Evolutionary conservation across 176 grass and related monocot species (phyloP), one percentile per base, ranked within the genome.

Genomic region (Juncus effusus): DNA sequence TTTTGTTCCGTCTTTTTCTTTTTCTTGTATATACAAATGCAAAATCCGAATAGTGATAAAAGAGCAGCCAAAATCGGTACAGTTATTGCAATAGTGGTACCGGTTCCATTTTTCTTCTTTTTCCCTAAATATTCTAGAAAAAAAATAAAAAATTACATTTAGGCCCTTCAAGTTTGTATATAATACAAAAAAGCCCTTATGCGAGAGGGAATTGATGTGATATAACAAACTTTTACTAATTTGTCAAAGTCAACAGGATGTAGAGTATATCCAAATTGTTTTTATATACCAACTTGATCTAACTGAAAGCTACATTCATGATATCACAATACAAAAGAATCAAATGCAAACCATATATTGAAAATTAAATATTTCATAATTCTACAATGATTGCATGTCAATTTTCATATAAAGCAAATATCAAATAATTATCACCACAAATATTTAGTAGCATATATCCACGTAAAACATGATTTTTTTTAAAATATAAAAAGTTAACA

Each of bases 121-220:
- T 54, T 63, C 19, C 51, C 77, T 84, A 73, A 60, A 74, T 15
- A 60, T 70, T 67, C 50, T 40, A 79, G 0, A 37, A 42, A 16
- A 14, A 38, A n/a, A 42, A 53, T 7, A 69, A 16, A 1, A 41
- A 10, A 42, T 72, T 3, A 45, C 68, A 45, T 39, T 54, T 56
- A 72, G 39, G 36, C 3, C 36, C 51, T 16, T 4, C 9, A 4
- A 13, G 52, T 38, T 19, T 6, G 56, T 4, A 38, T 4, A 7
- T 40, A 2, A 13, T 47, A 5, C 37, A 16, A 16, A 42, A 39
- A 40, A n/a, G 35, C 47, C 51, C 51, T 54, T 69, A 55, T 56
- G 0, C 28, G 5, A 5, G 36, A 10, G 0, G 19, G 19, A 28
- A 28, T 28, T 28, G 19, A 28, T 28, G 19, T 28, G 19, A 28